phyloP scores from a whole-genome alignment of 179 eudicot species.

The Drosera spatulata region DNA sequence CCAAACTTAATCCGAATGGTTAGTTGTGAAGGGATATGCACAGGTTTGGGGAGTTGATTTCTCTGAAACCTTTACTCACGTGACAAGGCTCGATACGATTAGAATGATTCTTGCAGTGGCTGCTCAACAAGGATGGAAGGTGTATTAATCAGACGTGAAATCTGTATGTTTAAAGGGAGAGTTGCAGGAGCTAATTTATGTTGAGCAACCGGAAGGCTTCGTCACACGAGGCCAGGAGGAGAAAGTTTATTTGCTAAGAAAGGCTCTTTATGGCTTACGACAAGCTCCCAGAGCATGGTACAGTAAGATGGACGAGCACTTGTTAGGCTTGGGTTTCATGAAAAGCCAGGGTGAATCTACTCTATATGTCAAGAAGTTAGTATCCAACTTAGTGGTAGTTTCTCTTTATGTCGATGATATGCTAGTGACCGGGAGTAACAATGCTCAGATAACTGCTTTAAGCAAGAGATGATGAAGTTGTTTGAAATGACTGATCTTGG shows the following conservation, averaged over 20 bases:
- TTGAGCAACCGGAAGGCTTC: not conserved
- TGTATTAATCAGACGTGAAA: not conserved
- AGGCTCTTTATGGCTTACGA: not conserved
- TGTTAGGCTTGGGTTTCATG: not conserved
- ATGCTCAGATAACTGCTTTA: not conserved
- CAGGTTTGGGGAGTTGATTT: not conserved
- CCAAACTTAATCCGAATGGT: slow-evolving; percentile 1
- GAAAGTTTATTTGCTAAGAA: not conserved
- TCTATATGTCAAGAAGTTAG: not conserved
- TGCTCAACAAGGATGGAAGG: not conserved
- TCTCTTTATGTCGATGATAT: slow-evolving; percentile 7
- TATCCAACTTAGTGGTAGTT: not conserved
- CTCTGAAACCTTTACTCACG: not conserved
- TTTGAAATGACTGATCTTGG: slow-evolving; percentile 1
- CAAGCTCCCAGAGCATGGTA: slow-evolving; percentile 3
- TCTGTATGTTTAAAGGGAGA: not conserved
- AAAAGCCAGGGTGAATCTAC: slow-evolving; percentile 2
- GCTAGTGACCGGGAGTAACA: slow-evolving; percentile 5
- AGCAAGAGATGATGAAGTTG: not conserved
- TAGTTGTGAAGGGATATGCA: slow-evolving; percentile 1
- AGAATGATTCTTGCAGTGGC: not conserved
- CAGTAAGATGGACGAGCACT: slow-evolving; percentile 1
- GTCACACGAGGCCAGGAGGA: not conserved
- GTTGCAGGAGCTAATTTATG: no score
- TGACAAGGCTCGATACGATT: not conserved